These are phyloP conservation scores for Tremella yokohamensis DNA, from an alignment of 768 basidiomycete species.

Conservation along the genomic window DNA sequence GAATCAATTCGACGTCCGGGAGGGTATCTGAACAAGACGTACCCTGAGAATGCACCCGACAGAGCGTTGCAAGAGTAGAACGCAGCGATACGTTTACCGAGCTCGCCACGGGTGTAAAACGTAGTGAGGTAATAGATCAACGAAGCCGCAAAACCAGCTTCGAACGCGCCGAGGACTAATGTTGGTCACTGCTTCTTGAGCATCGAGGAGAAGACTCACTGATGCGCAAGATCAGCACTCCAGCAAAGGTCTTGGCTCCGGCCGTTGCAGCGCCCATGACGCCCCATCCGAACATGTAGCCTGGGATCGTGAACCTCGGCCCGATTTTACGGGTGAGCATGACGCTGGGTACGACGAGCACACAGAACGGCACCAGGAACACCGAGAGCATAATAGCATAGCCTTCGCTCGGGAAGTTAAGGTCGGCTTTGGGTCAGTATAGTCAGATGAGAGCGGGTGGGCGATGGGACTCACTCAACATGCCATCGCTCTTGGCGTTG, in stretches of 20 bases:
- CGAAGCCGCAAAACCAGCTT: conserved; percentile 36
- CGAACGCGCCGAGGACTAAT: conserved; percentile 24
- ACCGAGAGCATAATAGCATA: conserved; percentile 28
- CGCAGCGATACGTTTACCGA: conserved; percentile 57
- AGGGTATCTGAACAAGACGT: neutral
- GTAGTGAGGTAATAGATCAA: conserved; percentile 58
- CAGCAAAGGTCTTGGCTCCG: conserved; percentile 21
- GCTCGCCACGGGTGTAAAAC: conserved; percentile 58
- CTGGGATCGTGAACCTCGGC: conserved; percentile 25
- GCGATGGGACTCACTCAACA: conserved; percentile 16
- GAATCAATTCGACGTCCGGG: too few species aligned
- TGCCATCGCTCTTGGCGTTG: conserved; percentile 31
- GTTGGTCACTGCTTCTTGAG: neutral
- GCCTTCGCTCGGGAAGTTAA: conserved; percentile 27
- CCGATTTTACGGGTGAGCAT: conserved; percentile 31
- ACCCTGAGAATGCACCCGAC: conserved; percentile 31
- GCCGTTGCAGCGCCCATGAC: conserved; percentile 28
- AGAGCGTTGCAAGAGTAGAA: conserved; percentile 54
- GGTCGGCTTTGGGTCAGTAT: conserved; percentile 13
- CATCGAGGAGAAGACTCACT: conserved; percentile 11
- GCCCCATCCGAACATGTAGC: conserved; percentile 29
- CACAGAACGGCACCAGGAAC: conserved; percentile 24
- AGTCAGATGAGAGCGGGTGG: neutral
- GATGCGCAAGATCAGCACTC: conserved; percentile 17
- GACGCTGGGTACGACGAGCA: conserved; percentile 21